Conservation (phyloP, 1,284 basidiomycete genomes). For the Apiotrichum akiyoshidainum region DNA sequence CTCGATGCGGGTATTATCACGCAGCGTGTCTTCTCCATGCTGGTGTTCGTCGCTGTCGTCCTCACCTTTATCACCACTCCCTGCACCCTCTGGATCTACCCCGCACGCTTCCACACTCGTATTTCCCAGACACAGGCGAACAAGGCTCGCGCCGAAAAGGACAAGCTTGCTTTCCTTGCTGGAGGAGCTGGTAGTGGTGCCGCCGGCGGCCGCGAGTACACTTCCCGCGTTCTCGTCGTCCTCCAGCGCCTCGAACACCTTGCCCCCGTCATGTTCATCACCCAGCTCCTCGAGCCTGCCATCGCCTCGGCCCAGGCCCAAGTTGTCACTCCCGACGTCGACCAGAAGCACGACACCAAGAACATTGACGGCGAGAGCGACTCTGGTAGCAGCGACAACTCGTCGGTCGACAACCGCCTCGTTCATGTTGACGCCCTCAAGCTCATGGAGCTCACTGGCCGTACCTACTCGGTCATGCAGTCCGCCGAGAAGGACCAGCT, state of each 20-base stretch:
- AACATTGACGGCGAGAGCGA: slow-evolving; percentile 1
- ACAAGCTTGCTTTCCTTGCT: slow-evolving; percentile 6
- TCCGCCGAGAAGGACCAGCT: slow-evolving; percentile 68
- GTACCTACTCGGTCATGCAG: slow-evolving; percentile 79
- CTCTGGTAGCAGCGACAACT: slow-evolving; percentile 5
- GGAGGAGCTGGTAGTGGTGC: slow-evolving; percentile 20
- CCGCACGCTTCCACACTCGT: slow-evolving; percentile 56
- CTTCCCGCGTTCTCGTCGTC: slow-evolving; percentile 66
- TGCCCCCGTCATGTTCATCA: slow-evolving; percentile 56
- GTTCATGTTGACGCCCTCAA: slow-evolving; percentile 66
- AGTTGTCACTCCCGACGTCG: slow-evolving; percentile 36
- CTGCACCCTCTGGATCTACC: slow-evolving; percentile 72
- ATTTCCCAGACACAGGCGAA: slow-evolving; percentile 27
- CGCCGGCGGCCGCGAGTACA: slow-evolving; percentile 38
- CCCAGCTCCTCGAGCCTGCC: slow-evolving; percentile 53
- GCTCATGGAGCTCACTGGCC: slow-evolving; percentile 81
- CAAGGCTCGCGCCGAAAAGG: slow-evolving; percentile 17
- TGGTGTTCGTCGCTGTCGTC: slow-evolving; percentile 80
- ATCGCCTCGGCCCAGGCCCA: slow-evolving; percentile 55
- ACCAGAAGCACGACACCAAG: slow-evolving; percentile 4
- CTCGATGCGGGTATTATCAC: slow-evolving; percentile 74
- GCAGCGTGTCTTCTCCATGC: slow-evolving; percentile 68
- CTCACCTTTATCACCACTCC: slow-evolving; percentile 89
- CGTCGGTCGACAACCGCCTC: not conserved
- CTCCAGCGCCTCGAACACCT: slow-evolving; percentile 90